These are phyloP conservation scores for Kwoniella heveanensis DNA, from an alignment of 768 basidiomycete species.

Conservation along the genomic window DNA sequence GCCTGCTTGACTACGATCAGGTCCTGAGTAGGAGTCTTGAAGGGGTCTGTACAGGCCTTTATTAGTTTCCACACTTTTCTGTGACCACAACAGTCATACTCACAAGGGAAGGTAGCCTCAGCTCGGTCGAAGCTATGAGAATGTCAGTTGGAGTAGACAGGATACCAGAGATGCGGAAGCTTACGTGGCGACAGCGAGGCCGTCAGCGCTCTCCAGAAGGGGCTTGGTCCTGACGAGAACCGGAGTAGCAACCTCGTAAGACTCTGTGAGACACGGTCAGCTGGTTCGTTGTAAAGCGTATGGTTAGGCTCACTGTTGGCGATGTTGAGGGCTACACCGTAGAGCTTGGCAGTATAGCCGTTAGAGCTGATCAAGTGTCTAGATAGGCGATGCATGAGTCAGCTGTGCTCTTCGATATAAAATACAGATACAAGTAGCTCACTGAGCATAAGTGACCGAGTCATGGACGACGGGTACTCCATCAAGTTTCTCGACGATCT, in stretches of 20 bases:
- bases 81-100: constrained; percentile 21
- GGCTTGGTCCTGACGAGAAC: constrained; percentile 49
- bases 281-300: not conserved
- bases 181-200: constrained; percentile 53
- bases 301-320: constrained; percentile 51
- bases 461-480: constrained; percentile 53
- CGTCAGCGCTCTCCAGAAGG: constrained; percentile 49
- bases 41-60: constrained; percentile 39
- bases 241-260: constrained; percentile 51
- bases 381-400: not conserved
- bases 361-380: constrained; percentile 48
- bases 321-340: constrained; percentile 42
- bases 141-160: not conserved
- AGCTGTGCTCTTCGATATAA: not conserved
- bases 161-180: constrained; percentile 5
- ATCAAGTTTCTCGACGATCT: constrained; percentile 50
- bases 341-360: constrained; percentile 43
- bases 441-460: constrained; percentile 52
- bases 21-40: constrained; percentile 64
- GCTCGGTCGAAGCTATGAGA: constrained; percentile 46
- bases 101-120: constrained; percentile 49
- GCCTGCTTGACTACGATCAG: constrained; percentile 61
- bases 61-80: not conserved
- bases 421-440: constrained; percentile 11
- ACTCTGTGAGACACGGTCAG: constrained; percentile 34